Evolutionary conservation across 2,329 filamentous ascomycete species (phyloP).

Genomic region (Talaromyces rugulosus): DNA sequence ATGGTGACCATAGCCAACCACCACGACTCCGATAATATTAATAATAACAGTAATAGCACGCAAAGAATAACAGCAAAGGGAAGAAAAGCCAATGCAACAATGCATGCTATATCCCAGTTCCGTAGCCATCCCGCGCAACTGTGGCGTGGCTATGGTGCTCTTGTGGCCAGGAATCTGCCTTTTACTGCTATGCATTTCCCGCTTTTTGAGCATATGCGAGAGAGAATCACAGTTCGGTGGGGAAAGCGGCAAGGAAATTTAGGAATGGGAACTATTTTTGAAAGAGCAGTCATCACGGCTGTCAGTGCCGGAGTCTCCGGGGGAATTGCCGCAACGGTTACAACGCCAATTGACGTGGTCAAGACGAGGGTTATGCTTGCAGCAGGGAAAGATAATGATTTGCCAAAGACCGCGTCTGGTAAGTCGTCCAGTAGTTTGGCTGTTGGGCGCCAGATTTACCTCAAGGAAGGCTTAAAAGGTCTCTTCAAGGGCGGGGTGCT

Average conservation of each 20-base stretch:
- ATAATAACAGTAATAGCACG: background rate
- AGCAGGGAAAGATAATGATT: slow-evolving; percentile 38
- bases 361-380: slow-evolving; percentile 86
- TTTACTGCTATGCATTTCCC: slow-evolving; percentile 89
- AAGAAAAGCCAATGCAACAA: slow-evolving; percentile 41
- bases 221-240: slow-evolving; percentile 46
- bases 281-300: slow-evolving; percentile 69
- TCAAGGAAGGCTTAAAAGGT: slow-evolving; percentile 64
- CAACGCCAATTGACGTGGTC: slow-evolving; percentile 83
- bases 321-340: slow-evolving; percentile 70
- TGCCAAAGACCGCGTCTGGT: background rate
- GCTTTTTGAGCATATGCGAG: slow-evolving; percentile 70
- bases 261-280: slow-evolving; percentile 43
- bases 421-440: slow-evolving; percentile 19
- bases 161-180: slow-evolving; percentile 77
- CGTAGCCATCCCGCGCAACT: slow-evolving; percentile 51
- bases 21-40: background rate
- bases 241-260: slow-evolving; percentile 31
- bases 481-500: slow-evolving; percentile 70
- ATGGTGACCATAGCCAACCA: slow-evolving; percentile 53
- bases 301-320: slow-evolving; percentile 70
- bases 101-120: slow-evolving; percentile 56
- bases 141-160: slow-evolving; percentile 72
- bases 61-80: background rate
- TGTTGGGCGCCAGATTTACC: slow-evolving; percentile 62